Percentiles rank a stretch among this genome's conserved stretches.
These are phyloP conservation scores for Abelmoschus esculentus DNA, from an alignment of 345 rosid genomes.

Conservation along the genomic window DNA sequence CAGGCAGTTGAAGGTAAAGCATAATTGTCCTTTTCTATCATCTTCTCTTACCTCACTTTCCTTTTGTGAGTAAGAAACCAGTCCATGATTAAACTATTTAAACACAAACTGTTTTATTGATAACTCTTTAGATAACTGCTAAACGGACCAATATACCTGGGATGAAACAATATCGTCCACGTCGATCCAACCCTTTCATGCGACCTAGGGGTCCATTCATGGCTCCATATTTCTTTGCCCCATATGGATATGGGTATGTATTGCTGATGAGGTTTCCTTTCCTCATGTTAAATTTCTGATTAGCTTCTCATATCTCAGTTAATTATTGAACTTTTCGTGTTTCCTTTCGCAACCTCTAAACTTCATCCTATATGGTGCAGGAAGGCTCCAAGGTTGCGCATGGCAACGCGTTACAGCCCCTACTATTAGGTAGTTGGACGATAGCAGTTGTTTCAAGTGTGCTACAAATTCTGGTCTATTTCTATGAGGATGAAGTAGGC, in stretches of 20 bases:
- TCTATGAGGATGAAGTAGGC: not conserved
- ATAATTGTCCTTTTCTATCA: not conserved
- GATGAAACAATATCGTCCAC: slow-evolving; percentile 63
- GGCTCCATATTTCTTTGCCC: slow-evolving; percentile 43
- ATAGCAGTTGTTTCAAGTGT: not conserved
- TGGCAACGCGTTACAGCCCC: slow-evolving; percentile 64
- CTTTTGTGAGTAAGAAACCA: not conserved
- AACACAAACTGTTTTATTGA: not conserved
- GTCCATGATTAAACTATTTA: not conserved
- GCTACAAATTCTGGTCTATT: not conserved
- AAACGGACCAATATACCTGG: slow-evolving; percentile 72
- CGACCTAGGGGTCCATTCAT: slow-evolving; percentile 32
- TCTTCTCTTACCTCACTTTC: not conserved
- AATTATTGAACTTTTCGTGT: not conserved
- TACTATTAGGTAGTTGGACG: slow-evolving; percentile 29
- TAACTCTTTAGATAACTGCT: slow-evolving; percentile 38
- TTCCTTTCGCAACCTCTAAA: not conserved
- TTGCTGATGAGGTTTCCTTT: not conserved
- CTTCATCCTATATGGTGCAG: slow-evolving; percentile 28
- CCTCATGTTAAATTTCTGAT: not conserved
- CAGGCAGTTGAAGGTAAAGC: slow-evolving; percentile 58
- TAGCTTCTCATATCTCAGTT: not conserved
- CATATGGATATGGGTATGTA: slow-evolving; percentile 62
- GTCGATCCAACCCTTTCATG: slow-evolving; percentile 38
- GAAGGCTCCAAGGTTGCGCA: slow-evolving; percentile 51